These are phyloP conservation scores for Paecilomyces fulvus DNA, from an alignment of 2,329 filamentous ascomycete species.

Conservation along the genomic window DNA sequence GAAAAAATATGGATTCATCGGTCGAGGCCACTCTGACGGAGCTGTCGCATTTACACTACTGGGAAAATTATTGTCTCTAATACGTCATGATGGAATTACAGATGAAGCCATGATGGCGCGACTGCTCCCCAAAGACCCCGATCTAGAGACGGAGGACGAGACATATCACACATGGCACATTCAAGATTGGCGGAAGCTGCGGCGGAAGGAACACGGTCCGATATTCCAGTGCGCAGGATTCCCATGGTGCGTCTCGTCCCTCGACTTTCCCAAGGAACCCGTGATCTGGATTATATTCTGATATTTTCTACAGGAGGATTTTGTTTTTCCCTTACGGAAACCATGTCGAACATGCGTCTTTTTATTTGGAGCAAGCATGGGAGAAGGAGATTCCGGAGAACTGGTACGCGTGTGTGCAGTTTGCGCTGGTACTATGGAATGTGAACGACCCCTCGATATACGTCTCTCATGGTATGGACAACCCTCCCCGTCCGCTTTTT, in stretches of 20 bases:
- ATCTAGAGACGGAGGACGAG: conserved; percentile 72
- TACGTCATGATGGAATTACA: conserved; percentile 27
- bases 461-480: conserved; percentile 55
- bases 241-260: conserved; percentile 59
- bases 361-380: conserved; percentile 94
- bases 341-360: conserved; percentile 84
- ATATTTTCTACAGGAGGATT: conserved; percentile 57
- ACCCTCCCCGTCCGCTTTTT: neutral
- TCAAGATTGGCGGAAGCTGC: conserved; percentile 66
- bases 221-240: conserved; percentile 76
- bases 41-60: neutral
- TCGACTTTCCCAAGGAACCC: neutral
- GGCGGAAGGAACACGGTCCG: conserved; percentile 79
- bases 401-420: conserved; percentile 96
- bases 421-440: conserved; percentile 90
- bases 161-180: conserved; percentile 78
- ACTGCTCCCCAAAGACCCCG: conserved; percentile 66
- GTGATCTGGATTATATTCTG: neutral
- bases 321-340: conserved; percentile 95
- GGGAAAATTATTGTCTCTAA: conserved; percentile 7
- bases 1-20: neutral
- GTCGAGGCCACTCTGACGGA: neutral
- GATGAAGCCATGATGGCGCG: conserved; percentile 79
- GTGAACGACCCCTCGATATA: conserved; percentile 82
- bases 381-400: conserved; percentile 70